A percentile compares a stretch with the other conserved stretches of the same genome.
These are phyloP conservation scores for Irpex lacteus DNA, from an alignment of 1,284 basidiomycete genomes.

Conservation along the genomic window DNA sequence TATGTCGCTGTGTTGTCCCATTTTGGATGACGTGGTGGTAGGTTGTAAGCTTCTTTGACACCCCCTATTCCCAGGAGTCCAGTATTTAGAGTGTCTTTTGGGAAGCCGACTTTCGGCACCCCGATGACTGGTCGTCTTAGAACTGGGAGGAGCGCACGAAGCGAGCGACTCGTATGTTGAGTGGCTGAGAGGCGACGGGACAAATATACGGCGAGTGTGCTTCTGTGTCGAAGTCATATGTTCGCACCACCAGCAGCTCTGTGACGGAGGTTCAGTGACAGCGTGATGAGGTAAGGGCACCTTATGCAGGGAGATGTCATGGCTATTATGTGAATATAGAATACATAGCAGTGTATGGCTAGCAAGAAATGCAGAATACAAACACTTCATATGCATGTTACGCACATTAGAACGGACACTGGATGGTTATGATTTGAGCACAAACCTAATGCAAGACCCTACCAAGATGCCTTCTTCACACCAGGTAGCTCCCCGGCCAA, in stretches of 20 bases:
- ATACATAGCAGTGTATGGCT: too few species aligned
- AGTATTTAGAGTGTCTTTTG: neutral
- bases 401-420: neutral
- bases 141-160: neutral
- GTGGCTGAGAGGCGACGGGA: neutral
- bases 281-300: neutral
- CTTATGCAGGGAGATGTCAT: neutral
- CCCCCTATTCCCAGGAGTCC: neutral
- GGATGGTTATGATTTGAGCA: neutral
- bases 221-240: neutral
- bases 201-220: neutral
- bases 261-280: neutral
- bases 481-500: slow-evolving; percentile 79
- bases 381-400: neutral
- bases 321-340: too few species aligned
- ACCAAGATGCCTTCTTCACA: slow-evolving; percentile 91
- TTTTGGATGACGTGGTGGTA: neutral
- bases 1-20: neutral
- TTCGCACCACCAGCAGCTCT: neutral
- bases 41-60: neutral
- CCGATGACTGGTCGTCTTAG: neutral
- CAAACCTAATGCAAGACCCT: slow-evolving; percentile 19
- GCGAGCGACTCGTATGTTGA: neutral
- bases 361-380: too few species aligned
- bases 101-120: neutral